Evolutionary conservation across 2,329 filamentous ascomycete genomes (phyloP).

Genomic region (Stemphylium lycopersici): DNA sequence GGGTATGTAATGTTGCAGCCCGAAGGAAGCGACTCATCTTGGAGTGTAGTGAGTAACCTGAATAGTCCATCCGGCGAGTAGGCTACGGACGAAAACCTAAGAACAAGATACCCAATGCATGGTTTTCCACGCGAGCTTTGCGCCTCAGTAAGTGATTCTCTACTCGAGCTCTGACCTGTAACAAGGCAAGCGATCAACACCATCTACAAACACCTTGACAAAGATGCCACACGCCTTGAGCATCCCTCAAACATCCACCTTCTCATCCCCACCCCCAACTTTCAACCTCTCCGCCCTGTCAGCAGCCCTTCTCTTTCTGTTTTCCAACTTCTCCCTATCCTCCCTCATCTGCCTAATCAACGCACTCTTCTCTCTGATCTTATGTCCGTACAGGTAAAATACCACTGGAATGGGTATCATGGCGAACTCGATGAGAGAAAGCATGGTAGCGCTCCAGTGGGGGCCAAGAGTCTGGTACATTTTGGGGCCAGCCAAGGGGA

Average conservation of each 20-base stretch:
- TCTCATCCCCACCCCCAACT: conserved; percentile 17
- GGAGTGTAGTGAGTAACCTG: conserved; percentile 9
- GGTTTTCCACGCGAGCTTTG: too few species aligned
- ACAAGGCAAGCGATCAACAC: too few species aligned
- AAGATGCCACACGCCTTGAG: too few species aligned
- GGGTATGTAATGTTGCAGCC: neutral
- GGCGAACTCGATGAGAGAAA: conserved; percentile 73
- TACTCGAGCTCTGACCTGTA: too few species aligned
- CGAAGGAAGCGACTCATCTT: conserved; percentile 1
- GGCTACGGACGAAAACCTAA: too few species aligned
- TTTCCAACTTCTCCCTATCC: conserved; percentile 51
- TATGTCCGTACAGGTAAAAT: conserved; percentile 70
- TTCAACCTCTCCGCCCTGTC: conserved; percentile 50
- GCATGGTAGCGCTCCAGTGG: conserved; percentile 78
- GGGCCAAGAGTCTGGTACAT: conserved; percentile 68
- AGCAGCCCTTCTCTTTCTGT: conserved; percentile 46
- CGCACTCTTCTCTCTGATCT: conserved; percentile 61
- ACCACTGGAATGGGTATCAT: conserved; percentile 81
- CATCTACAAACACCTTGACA: neutral
- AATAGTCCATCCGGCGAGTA: neutral
- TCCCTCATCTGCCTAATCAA: conserved; percentile 59
- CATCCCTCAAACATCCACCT: conserved; percentile 16
- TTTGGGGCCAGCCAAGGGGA: conserved; percentile 75
- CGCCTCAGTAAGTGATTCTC: too few species aligned
- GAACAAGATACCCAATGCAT: too few species aligned